Evolutionary conservation across 2,329 filamentous ascomycete genomes (phyloP), one percentile per base, ranked within the genome.

Genomic region (Falciphora oryzae): DNA sequence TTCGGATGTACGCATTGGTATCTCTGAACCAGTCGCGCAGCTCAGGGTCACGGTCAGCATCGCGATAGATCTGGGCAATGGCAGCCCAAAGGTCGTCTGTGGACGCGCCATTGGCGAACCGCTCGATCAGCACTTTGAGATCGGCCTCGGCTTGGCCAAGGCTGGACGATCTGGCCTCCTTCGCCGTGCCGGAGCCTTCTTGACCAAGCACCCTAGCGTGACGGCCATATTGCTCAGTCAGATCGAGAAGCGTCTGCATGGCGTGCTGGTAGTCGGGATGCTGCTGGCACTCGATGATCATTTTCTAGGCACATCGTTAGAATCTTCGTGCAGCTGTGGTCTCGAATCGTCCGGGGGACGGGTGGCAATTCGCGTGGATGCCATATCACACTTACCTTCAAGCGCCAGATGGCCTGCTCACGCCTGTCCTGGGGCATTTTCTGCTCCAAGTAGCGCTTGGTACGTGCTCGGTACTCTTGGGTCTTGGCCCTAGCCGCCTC

Each of bases 211-310:
- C 80, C 74, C 84, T 89, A 64, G 88, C 85, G 72, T 97, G 93
- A 61, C 86, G 84, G 66, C 86, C 87, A 72, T 99, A 99, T 70
- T 89, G 86, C 78, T 97, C 93, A 8, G 92, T 93, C 61, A 99
- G 82, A 57, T 86, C 82, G 35, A 99, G 84, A 7, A 99, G 81
- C 3, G 94, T 96, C 71, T 93, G 87, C 68, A 99, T 89, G n/a
- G 95, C 95, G 76, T 90, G 85, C 70, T 93, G 88, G 77, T 98
- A 99, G 72, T 99, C 94, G 65, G 91, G 86, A 73, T 98, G 95
- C 65, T 94, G 91, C 79, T 99, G 95, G 71, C 96, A 93, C 78
- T 99, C 95, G 59, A 97, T 88, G 56, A 99, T 81, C 90, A 98
- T 96, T 86, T 98, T 98, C 87, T 94, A 38, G 4, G n/a, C 14